Evolutionary conservation across 768 basidiomycete species (phyloP).

Genomic region (Leccinellum albellum): DNA sequence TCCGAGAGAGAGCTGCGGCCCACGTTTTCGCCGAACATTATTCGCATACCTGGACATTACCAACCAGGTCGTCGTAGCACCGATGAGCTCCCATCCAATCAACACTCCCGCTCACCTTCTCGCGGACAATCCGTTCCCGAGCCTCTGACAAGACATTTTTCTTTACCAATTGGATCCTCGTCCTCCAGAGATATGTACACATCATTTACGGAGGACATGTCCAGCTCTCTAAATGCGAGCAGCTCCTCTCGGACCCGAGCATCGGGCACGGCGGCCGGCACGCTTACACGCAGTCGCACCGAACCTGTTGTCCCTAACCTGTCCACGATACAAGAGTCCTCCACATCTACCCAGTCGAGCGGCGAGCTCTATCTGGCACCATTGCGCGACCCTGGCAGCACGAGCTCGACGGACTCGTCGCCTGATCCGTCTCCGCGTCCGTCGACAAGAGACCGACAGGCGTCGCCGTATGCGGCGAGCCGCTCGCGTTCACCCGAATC

Average conservation of each 20-base stretch:
- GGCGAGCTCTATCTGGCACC: constrained; percentile 27
- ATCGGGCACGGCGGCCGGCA: not conserved
- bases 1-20: constrained; percentile 51
- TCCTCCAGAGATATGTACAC: constrained; percentile 18
- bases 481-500: constrained; percentile 21
- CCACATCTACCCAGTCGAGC: constrained; percentile 19
- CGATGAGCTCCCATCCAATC: constrained; percentile 19
- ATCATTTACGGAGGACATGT: constrained; percentile 26
- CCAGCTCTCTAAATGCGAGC: constrained; percentile 17
- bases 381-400: constrained; percentile 10
- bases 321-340: constrained; percentile 27
- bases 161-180: constrained; percentile 24
- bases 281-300: constrained; percentile 28
- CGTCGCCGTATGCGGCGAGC: constrained; percentile 19
- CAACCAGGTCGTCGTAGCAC: constrained; percentile 23
- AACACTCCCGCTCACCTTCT: constrained; percentile 25
- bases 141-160: constrained; percentile 22
- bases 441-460: constrained; percentile 18
- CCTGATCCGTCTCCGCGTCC: constrained; percentile 27
- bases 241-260: constrained; percentile 17
- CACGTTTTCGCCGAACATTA: constrained; percentile 66
- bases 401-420: constrained; percentile 20
- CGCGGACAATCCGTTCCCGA: constrained; percentile 20
- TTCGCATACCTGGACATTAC: constrained; percentile 68
- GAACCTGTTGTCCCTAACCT: constrained; percentile 26